Evolutionary conservation across 2,329 filamentous ascomycete genomes (phyloP).

Genomic region (Fusarium albosuccineum): DNA sequence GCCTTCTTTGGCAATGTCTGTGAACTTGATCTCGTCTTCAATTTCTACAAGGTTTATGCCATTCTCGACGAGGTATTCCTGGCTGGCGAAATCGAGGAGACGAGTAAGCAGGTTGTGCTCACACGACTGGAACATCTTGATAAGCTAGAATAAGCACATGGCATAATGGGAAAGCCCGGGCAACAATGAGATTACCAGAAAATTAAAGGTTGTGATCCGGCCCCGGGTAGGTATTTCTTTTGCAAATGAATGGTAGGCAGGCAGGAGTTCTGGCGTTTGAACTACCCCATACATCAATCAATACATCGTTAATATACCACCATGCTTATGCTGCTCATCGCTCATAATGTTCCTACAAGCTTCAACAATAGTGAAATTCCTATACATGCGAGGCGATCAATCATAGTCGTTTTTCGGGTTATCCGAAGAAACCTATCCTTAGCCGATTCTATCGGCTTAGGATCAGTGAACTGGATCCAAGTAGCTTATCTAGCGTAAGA

Average conservation of each 20-base stretch:
- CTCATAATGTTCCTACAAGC: too few relatives aligned
- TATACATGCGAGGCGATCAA: too few relatives aligned
- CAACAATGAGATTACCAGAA: background rate
- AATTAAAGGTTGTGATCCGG: background rate
- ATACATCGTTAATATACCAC: conserved; percentile 35
- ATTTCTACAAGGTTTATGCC: conserved; percentile 92
- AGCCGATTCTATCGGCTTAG: too few relatives aligned
- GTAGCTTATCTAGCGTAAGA: background rate
- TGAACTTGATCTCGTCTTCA: conserved; percentile 91
- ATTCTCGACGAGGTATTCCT: conserved; percentile 99
- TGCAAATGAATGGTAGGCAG: conserved; percentile 33
- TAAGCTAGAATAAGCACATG: conserved; percentile 80
- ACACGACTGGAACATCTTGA: conserved; percentile 95
- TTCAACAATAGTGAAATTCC: too few relatives aligned
- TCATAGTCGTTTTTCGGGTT: too few relatives aligned
- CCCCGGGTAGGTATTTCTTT: conserved; percentile 8
- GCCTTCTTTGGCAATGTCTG: conserved; percentile 99
- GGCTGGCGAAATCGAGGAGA: conserved; percentile 98
- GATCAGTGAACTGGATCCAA: background rate
- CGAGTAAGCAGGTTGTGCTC: conserved; percentile 96
- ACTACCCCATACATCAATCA: conserved; percentile 20
- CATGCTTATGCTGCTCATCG: conserved; percentile 4
- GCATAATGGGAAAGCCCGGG: background rate
- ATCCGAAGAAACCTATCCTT: too few relatives aligned
- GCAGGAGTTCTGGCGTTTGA: conserved; percentile 39